Conservation (phyloP, 352 stramenopile genomes). For the Phytopythium delawarense region DNA sequence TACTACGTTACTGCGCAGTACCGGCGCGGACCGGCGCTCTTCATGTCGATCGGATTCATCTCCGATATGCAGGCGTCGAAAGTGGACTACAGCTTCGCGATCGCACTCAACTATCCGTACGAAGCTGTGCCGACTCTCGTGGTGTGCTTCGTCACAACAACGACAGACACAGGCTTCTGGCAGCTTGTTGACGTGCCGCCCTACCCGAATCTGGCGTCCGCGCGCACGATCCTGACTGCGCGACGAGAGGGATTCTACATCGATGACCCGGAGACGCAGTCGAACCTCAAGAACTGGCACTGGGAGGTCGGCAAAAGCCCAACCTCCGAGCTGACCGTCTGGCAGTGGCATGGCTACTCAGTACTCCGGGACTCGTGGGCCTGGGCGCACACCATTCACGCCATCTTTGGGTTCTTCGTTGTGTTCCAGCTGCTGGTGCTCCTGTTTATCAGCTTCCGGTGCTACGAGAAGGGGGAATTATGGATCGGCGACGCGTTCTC, state of each 20-base stretch:
- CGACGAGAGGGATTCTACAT: constrained; percentile 15
- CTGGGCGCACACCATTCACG: constrained; percentile 43
- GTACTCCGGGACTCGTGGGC: constrained; percentile 36
- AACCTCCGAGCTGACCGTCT: constrained; percentile 9
- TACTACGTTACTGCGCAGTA: constrained; percentile 20
- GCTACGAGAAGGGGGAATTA: constrained; percentile 21
- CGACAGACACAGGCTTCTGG: background rate
- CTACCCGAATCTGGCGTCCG: background rate
- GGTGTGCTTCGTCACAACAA: background rate
- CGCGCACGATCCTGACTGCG: background rate
- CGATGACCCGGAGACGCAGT: constrained; percentile 20
- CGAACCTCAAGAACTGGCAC: constrained; percentile 25
- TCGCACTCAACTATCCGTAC: constrained; percentile 27
- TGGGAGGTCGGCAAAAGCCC: constrained; percentile 20
- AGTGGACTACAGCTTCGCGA: constrained; percentile 19
- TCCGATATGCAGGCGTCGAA: constrained; percentile 15
- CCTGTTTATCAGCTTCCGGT: constrained; percentile 30
- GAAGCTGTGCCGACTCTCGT: constrained; percentile 5
- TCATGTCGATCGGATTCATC: constrained; percentile 19
- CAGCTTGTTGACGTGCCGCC: background rate
- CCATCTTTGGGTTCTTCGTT: constrained; percentile 36
- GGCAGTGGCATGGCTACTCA: background rate
- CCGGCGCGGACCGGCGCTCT: constrained; percentile 12
- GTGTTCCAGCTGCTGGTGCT: constrained; percentile 35
- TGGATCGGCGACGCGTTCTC: constrained; percentile 49